Conservation (phyloP, 2,329 filamentous ascomycete genomes). For the Fusarium keratoplasticum region DNA sequence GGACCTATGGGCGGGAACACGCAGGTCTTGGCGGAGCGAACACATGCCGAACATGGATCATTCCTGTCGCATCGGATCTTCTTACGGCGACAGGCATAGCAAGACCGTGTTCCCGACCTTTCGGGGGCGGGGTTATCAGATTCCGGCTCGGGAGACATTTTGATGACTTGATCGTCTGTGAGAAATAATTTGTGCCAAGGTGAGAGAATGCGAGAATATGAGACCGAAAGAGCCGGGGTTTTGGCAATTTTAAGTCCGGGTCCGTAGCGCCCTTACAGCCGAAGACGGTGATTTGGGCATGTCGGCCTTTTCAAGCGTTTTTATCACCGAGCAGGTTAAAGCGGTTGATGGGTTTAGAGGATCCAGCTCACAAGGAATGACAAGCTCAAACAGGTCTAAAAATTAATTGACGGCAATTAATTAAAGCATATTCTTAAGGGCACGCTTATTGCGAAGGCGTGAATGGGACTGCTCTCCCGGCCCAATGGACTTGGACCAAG, state of each 20-base stretch:
- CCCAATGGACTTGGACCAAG: too few relatives aligned
- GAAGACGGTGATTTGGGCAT: background rate
- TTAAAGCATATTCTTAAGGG: too few relatives aligned
- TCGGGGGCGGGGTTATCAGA: background rate
- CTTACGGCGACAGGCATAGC: conserved; percentile 3
- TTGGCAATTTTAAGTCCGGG: background rate
- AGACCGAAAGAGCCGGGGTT: background rate
- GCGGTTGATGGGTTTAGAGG: too few relatives aligned
- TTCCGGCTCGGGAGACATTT: background rate
- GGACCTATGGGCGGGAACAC: background rate
- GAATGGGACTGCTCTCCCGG: too few relatives aligned
- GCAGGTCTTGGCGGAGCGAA: background rate
- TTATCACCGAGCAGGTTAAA: background rate
- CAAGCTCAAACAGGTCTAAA: too few relatives aligned
- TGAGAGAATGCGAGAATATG: background rate
- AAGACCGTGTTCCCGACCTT: background rate
- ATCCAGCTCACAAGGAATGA: too few relatives aligned
- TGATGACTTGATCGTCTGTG: background rate
- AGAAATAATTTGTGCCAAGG: background rate
- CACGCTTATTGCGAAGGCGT: too few relatives aligned
- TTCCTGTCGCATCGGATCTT: conserved; percentile 12
- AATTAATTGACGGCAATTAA: too few relatives aligned
- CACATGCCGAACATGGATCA: background rate
- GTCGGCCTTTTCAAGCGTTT: background rate
- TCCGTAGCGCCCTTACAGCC: background rate